Percentiles rank a stretch among this genome's conserved stretches.
phyloP scores from a whole-genome alignment of 805 yeast genomes.

The Pichia californica region DNA sequence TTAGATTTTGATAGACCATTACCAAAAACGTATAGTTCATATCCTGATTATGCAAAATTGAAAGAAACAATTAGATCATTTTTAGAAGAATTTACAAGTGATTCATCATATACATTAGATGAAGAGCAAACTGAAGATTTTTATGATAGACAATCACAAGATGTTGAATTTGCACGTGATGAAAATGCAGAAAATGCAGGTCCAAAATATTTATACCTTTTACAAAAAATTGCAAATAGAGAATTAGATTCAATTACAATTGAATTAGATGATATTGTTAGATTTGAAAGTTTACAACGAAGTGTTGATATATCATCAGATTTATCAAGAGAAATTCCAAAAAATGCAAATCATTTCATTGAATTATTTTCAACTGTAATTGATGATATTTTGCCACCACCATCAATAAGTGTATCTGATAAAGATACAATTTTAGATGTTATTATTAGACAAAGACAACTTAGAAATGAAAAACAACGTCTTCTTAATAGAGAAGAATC shows the following conservation, averaged over 20 bases:
- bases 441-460: conserved; percentile 80
- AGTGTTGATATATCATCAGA: conserved; percentile 1
- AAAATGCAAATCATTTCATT: conserved; percentile 71
- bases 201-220: conserved; percentile 67
- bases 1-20: conserved; percentile 1
- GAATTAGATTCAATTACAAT: conserved; percentile 60
- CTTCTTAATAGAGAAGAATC: conserved; percentile 63
- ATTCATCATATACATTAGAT: conserved; percentile 12
- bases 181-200: conserved; percentile 29
- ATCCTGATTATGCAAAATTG: conserved; percentile 58
- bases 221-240: conserved; percentile 82
- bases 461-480: conserved; percentile 69
- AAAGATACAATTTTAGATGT: conserved; percentile 91
- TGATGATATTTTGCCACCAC: conserved; percentile 80
- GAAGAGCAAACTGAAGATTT: conserved; percentile 26
- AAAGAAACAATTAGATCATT: conserved; percentile 56
- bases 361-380: conserved; percentile 71
- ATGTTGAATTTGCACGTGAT: conserved; percentile 20
- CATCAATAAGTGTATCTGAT: conserved; percentile 73
- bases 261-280: conserved; percentile 78
- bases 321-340: conserved; percentile 53
- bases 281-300: conserved; percentile 45
- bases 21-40: conserved; percentile 10
- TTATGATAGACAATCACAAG: conserved; percentile 31
- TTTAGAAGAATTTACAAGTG: conserved; percentile 57